These are phyloP conservation scores for Fusarium camptoceras DNA, from an alignment of 2,329 filamentous ascomycete species.

Conservation along the genomic window DNA sequence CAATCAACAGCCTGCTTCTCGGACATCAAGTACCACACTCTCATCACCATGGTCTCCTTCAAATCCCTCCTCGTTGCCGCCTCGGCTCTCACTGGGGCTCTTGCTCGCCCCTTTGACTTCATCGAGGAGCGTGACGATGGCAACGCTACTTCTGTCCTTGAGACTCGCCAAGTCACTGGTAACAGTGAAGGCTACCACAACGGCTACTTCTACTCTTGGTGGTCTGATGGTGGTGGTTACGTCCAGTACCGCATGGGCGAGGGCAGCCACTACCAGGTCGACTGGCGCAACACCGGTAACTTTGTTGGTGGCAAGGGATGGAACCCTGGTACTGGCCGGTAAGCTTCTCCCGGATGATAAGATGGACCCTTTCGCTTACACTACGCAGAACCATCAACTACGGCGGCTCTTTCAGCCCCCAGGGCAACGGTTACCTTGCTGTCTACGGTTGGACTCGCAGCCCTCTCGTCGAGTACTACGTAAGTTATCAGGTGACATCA, in stretches of 20 bases:
- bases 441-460: conserved; percentile 21
- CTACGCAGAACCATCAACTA: conserved; percentile 16
- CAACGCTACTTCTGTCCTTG: conserved; percentile 11
- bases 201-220: conserved; percentile 31
- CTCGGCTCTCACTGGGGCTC: conserved; percentile 14
- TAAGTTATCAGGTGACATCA: neutral
- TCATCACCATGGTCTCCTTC: conserved; percentile 8
- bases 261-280: conserved; percentile 8
- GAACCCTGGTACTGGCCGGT: conserved; percentile 27
- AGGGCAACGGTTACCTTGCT: conserved; percentile 18
- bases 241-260: conserved; percentile 10
- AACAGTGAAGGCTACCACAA: conserved; percentile 16
- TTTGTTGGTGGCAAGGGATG: conserved; percentile 25
- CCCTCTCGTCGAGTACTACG: conserved; percentile 24
- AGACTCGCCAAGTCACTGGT: conserved; percentile 12
- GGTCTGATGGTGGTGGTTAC: conserved; percentile 18
- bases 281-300: conserved; percentile 26
- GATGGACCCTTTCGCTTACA: neutral
- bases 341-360: neutral
- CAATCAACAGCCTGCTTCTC: neutral
- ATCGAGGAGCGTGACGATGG: conserved; percentile 18
- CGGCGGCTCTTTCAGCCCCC: conserved; percentile 12
- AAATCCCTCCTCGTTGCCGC: conserved; percentile 16
- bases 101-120: conserved; percentile 24
- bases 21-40: neutral